phyloP scores from a whole-genome alignment of 2,329 filamentous ascomycete genomes.

The Cryphonectria nitschkei region DNA sequence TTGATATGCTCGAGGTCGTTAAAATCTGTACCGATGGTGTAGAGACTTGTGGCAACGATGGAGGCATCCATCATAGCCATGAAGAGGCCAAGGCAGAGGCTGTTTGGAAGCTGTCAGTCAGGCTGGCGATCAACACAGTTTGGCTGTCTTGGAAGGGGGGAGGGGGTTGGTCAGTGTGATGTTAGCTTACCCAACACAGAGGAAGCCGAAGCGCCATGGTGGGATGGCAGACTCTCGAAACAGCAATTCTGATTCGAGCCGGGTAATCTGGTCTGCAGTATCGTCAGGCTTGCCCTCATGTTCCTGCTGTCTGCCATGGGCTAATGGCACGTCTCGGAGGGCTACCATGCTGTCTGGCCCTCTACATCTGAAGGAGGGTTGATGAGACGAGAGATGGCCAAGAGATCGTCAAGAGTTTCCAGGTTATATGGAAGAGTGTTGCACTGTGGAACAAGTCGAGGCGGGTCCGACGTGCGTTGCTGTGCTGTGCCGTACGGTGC shows the following conservation, averaged over 20 bases:
- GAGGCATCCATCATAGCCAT: conserved; percentile 63
- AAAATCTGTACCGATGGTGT: conserved; percentile 59
- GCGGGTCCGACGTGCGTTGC: conserved; percentile 7
- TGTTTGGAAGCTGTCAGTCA: conserved; percentile 33
- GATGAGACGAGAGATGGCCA: not conserved
- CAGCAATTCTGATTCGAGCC: conserved; percentile 7
- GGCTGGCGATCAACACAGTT: not conserved
- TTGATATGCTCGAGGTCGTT: conserved; percentile 49
- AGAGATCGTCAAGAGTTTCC: conserved; percentile 14
- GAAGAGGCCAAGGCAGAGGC: conserved; percentile 56
- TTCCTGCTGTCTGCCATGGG: not conserved
- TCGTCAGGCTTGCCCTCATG: not conserved
- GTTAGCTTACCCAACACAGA: conserved; percentile 39
- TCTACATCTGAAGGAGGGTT: not conserved
- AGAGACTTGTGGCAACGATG: conserved; percentile 62
- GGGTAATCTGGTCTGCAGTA: not conserved
- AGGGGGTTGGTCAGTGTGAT: not conserved
- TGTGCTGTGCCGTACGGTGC: not conserved
- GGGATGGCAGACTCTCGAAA: conserved; percentile 33
- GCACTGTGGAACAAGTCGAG: conserved; percentile 20
- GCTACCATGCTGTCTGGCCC: conserved; percentile 12
- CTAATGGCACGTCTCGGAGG: conserved; percentile 3
- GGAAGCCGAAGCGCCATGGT: conserved; percentile 39
- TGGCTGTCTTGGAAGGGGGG: not conserved
- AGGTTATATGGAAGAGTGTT: conserved; percentile 21